Evolutionary conservation across 495 filamentous ascomycete species (phyloP).

Genomic region (Penicillium canariense): DNA sequence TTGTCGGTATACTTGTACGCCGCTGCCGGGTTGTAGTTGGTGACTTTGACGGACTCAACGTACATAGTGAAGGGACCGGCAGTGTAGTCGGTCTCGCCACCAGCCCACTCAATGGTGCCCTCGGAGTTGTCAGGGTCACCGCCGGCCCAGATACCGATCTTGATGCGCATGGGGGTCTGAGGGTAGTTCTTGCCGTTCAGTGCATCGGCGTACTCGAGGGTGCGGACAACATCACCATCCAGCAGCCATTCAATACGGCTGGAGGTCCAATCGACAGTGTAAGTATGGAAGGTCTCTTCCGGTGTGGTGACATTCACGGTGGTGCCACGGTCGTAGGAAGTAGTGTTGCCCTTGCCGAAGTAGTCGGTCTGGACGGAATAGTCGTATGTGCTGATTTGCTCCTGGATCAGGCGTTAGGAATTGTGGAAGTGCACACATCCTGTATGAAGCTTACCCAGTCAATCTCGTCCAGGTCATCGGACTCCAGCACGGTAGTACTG

Average conservation of each 20-base stretch:
- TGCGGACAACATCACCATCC: slow-evolving; percentile 73
- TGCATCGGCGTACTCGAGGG: slow-evolving; percentile 56
- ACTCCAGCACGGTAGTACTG: slow-evolving; percentile 78
- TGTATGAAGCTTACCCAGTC: slow-evolving; percentile 70
- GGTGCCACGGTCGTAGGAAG: slow-evolving; percentile 70
- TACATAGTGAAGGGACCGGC: slow-evolving; percentile 77
- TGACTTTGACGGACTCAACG: slow-evolving; percentile 57
- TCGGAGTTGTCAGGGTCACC: slow-evolving; percentile 69
- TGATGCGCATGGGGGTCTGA: slow-evolving; percentile 86
- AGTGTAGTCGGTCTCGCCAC: slow-evolving; percentile 69
- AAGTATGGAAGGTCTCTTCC: slow-evolving; percentile 73
- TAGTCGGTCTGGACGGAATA: slow-evolving; percentile 82
- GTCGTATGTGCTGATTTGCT: slow-evolving; percentile 58
- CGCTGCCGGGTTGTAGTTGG: slow-evolving; percentile 41
- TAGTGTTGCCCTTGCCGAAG: slow-evolving; percentile 86
- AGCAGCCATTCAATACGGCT: slow-evolving; percentile 75
- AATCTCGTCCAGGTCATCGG: slow-evolving; percentile 89
- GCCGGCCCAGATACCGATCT: slow-evolving; percentile 83
- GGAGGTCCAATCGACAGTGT: slow-evolving; percentile 81
- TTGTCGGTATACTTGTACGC: slow-evolving; percentile 68
- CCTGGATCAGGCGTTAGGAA: slow-evolving; percentile 18
- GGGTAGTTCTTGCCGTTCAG: slow-evolving; percentile 74
- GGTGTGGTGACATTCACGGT: slow-evolving; percentile 58
- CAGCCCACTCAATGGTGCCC: slow-evolving; percentile 71
- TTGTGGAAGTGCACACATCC: background rate